phyloP scores from a whole-genome alignment of 345 rosid genomes.

The Draba incana region DNA sequence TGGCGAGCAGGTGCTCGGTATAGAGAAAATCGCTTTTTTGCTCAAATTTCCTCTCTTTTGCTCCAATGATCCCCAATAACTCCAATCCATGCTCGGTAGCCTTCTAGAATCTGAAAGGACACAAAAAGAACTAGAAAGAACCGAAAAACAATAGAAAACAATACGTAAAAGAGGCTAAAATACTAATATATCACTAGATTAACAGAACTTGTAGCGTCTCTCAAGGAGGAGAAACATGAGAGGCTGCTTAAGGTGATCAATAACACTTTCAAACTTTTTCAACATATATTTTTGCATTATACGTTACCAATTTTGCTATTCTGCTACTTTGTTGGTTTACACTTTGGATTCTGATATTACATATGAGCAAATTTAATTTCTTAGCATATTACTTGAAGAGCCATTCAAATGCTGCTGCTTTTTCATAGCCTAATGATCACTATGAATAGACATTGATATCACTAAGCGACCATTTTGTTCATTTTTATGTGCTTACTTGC shows the following conservation, averaged over 20 bases:
- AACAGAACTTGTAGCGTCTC: slow-evolving; percentile 51
- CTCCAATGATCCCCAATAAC: too few relatives aligned
- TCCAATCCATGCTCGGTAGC: too few relatives aligned
- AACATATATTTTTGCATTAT: background rate
- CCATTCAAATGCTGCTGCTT: background rate
- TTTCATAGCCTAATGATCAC: background rate
- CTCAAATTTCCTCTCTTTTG: too few relatives aligned
- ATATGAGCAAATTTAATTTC: background rate
- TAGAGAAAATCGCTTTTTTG: too few relatives aligned
- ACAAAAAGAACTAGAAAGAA: too few relatives aligned
- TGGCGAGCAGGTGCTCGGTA: too few relatives aligned
- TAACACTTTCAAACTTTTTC: slow-evolving; percentile 5
- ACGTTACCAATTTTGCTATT: background rate
- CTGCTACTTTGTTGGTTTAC: background rate
- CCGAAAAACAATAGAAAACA: too few relatives aligned
- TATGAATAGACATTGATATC: background rate
- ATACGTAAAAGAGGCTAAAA: too few relatives aligned
- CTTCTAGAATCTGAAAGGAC: too few relatives aligned
- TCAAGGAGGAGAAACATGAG: slow-evolving; percentile 66
- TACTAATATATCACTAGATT: slow-evolving; percentile 34
- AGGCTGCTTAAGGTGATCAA: slow-evolving; percentile 73
- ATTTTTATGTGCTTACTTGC: background rate
- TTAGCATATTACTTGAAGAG: background rate
- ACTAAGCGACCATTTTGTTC: slow-evolving; percentile 7
- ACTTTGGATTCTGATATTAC: background rate